Conservation (phyloP, 768 basidiomycete genomes). For the Lactarius hengduanensis region DNA sequence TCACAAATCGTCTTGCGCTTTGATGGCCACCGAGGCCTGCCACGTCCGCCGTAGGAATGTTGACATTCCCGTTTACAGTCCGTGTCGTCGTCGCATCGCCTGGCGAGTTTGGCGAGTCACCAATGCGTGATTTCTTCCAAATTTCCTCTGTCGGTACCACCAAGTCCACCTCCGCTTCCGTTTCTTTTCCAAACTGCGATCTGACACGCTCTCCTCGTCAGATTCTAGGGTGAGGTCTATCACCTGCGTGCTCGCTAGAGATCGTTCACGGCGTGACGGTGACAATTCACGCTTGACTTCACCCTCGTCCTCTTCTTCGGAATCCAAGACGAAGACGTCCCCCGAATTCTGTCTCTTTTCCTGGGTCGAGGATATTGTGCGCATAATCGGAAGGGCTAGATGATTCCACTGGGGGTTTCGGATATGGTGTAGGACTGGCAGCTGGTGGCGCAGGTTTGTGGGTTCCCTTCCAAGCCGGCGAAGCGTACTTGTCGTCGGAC, state of each 20-base stretch:
- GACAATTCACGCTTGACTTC: constrained; percentile 76
- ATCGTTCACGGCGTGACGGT: constrained; percentile 45
- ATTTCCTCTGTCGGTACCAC: constrained; percentile 60
- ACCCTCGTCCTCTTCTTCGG: constrained; percentile 71
- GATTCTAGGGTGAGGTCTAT: constrained; percentile 85
- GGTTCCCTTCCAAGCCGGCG: constrained; percentile 61
- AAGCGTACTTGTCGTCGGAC: constrained; percentile 79
- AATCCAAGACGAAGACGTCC: constrained; percentile 61
- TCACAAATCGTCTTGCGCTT: constrained; percentile 28
- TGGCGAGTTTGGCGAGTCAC: constrained; percentile 29
- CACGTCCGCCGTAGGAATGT: constrained; percentile 19
- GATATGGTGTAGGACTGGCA: constrained; percentile 10
- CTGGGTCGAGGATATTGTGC: constrained; percentile 2
- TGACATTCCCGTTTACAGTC: constrained; percentile 25
- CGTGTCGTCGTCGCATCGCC: constrained; percentile 24
- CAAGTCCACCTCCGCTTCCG: constrained; percentile 55
- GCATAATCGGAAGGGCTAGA: constrained; percentile 3
- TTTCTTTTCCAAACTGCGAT: constrained; percentile 50
- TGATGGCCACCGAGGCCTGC: constrained; percentile 22
- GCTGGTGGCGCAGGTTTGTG: constrained; percentile 41
- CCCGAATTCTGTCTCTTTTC: constrained; percentile 47
- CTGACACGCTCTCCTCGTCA: constrained; percentile 59
- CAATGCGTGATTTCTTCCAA: constrained; percentile 66
- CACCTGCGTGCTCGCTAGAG: constrained; percentile 42
- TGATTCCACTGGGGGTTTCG: neutral